A percentile compares a stretch with the other conserved stretches of the same genome.
Conservation (phyloP, 2,329 filamentous ascomycete species). For the Tympanopsis confertula region DNA sequence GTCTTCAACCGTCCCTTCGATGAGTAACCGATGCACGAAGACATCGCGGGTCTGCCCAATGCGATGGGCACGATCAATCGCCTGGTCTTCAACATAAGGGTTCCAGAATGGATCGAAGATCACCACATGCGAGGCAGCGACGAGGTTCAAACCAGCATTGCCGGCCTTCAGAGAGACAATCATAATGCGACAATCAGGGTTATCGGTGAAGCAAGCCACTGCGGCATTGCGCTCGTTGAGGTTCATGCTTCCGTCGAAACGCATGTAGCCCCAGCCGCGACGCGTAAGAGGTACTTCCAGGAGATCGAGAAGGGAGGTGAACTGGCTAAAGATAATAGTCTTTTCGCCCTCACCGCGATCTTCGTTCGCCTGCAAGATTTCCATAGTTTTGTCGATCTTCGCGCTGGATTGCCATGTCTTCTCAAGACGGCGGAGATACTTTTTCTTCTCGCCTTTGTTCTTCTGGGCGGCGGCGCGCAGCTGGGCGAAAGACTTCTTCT, state of each 20-base stretch:
- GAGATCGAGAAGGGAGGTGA: conserved; percentile 67
- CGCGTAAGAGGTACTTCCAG: conserved; percentile 59
- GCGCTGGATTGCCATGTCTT: conserved; percentile 64
- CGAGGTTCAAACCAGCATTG: conserved; percentile 78
- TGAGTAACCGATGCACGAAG: conserved; percentile 68
- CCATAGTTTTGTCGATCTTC: conserved; percentile 60
- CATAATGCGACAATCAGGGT: conserved; percentile 52
- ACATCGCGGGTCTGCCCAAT: conserved; percentile 71
- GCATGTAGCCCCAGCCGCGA: conserved; percentile 43
- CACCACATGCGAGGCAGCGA: conserved; percentile 72
- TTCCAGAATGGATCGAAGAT: conserved; percentile 94
- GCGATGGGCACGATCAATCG: conserved; percentile 78
- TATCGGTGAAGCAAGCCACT: conserved; percentile 52
- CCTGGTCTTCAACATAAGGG: conserved; percentile 83
- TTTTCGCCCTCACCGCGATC: conserved; percentile 44
- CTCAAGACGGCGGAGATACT: conserved; percentile 58
- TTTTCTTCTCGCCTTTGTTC: conserved; percentile 52
- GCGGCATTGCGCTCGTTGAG: conserved; percentile 53
- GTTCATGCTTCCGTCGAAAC: conserved; percentile 70
- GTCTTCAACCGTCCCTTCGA: conserved; percentile 73
- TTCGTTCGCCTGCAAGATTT: conserved; percentile 41
- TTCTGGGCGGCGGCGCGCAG: conserved; percentile 56
- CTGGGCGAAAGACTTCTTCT: conserved; percentile 34
- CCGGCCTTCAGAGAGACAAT: conserved; percentile 70
- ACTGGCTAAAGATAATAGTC: conserved; percentile 73